Percentiles rank a stretch among this genome's conserved stretches.
These are phyloP conservation scores for Corymbia calophylla DNA, from an alignment of 441 rosid species.

Conservation along the genomic window DNA sequence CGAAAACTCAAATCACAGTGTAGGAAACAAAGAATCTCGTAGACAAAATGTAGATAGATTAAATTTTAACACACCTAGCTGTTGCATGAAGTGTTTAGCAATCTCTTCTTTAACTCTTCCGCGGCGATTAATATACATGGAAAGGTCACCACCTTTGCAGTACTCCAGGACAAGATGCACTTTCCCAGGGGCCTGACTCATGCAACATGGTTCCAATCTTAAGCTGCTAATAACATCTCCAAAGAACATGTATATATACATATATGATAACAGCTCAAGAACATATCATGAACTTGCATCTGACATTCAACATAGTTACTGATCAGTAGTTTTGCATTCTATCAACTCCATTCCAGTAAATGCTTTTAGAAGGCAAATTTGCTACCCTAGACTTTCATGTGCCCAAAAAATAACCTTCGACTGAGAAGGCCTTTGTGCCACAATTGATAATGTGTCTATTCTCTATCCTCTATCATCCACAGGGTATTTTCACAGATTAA, in stretches of 20 bases:
- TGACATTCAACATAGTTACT: not conserved
- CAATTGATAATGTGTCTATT: not conserved
- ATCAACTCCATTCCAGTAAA: not conserved
- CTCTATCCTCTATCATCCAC: not conserved
- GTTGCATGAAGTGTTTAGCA: constrained; percentile 95
- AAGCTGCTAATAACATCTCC: not conserved
- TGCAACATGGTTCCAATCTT: not conserved
- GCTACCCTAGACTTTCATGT: not conserved
- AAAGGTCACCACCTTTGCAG: constrained; percentile 94
- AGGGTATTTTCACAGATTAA: not conserved
- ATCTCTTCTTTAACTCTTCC: constrained; percentile 68
- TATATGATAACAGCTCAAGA: not conserved
- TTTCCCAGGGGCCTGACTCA: constrained; percentile 69
- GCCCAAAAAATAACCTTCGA: not conserved
- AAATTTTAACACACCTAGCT: constrained; percentile 42
- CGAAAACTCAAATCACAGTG: not conserved
- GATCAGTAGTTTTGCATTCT: not conserved
- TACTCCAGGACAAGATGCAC: constrained; percentile 80
- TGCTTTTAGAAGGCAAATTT: not conserved
- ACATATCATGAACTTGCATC: not conserved
- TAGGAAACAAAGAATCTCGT: not conserved
- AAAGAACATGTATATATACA: not conserved
- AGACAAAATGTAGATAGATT: not conserved
- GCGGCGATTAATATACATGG: constrained; percentile 66
- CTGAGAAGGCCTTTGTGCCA: not conserved